These are phyloP conservation scores for Mycosphaerella arachidis DNA, from an alignment of 2,329 filamentous ascomycete species.

Conservation along the genomic window DNA sequence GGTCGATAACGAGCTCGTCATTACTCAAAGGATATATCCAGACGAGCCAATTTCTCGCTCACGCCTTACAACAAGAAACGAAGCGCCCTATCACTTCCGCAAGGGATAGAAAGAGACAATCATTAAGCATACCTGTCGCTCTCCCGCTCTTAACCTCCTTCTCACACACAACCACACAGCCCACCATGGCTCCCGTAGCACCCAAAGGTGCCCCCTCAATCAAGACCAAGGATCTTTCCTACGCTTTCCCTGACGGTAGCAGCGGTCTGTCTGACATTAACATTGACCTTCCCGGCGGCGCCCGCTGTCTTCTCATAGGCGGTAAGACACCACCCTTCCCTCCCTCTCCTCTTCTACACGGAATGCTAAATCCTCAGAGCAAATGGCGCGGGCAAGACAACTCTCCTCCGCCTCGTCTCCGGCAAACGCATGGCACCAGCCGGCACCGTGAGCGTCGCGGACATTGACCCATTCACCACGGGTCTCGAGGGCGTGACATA, in stretches of 20 bases:
- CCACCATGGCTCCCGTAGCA: not conserved
- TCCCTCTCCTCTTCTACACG: constrained; percentile 11
- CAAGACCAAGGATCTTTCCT: constrained; percentile 70
- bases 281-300: constrained; percentile 73
- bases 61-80: not conserved
- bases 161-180: not conserved
- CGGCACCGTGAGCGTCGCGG: constrained; percentile 69
- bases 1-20: constrained; percentile 6
- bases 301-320: constrained; percentile 85
- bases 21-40: not conserved
- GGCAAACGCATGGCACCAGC: constrained; percentile 88
- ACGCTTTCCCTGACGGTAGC: constrained; percentile 81
- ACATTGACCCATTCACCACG: constrained; percentile 86
- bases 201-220: constrained; percentile 54
- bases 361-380: constrained; percentile 46
- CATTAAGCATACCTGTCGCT: not conserved
- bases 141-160: too few relatives aligned
- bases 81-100: not conserved
- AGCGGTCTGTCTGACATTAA: constrained; percentile 70
- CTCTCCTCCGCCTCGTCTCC: constrained; percentile 85
- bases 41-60: not conserved
- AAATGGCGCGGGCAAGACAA: constrained; percentile 97
- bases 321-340: constrained; percentile 44
- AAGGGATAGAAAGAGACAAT: not conserved
- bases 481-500: constrained; percentile 93